Evolutionary conservation across 176 grass and related monocot genomes (phyloP).

Genomic region (Hsuehochloa calcarea): DNA sequence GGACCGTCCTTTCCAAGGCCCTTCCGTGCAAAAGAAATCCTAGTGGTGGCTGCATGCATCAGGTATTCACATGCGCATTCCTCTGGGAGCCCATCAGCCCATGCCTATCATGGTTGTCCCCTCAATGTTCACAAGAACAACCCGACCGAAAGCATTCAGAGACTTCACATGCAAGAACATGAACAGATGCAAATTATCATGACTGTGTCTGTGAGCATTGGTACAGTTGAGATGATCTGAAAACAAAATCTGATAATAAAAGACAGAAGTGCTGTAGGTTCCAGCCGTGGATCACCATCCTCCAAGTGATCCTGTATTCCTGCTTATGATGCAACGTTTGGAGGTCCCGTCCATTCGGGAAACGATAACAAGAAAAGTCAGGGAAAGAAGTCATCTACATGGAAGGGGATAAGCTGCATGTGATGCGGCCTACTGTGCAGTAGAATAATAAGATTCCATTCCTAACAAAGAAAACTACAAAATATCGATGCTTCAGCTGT

Average conservation of each 20-base stretch:
- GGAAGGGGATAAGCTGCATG: not conserved
- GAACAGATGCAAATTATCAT: not conserved
- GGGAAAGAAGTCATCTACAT: not conserved
- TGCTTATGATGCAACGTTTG: not conserved
- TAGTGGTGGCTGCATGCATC: not conserved
- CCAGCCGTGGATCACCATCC: not conserved
- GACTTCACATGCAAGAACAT: not conserved
- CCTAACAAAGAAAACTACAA: not conserved
- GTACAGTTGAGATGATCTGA: not conserved
- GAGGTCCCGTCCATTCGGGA: not conserved
- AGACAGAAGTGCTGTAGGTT: not conserved
- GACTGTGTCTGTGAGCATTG: not conserved
- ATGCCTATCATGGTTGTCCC: not conserved
- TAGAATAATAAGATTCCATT: not conserved
- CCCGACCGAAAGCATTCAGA: not conserved
- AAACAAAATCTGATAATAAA: not conserved
- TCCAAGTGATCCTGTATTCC: not conserved
- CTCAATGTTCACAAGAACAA: constrained; percentile 3
- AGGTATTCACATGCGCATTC: constrained; percentile 20
- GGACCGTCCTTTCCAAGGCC: not conserved
- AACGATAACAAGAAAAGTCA: not conserved
- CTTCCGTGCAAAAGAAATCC: constrained; percentile 12
- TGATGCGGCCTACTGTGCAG: not conserved
- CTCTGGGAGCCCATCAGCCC: not conserved
- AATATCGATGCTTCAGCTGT: not conserved